Evolutionary conservation across 495 filamentous ascomycete genomes (phyloP), one percentile per base, ranked within the genome.

Genomic region (Penicillium herquei): DNA sequence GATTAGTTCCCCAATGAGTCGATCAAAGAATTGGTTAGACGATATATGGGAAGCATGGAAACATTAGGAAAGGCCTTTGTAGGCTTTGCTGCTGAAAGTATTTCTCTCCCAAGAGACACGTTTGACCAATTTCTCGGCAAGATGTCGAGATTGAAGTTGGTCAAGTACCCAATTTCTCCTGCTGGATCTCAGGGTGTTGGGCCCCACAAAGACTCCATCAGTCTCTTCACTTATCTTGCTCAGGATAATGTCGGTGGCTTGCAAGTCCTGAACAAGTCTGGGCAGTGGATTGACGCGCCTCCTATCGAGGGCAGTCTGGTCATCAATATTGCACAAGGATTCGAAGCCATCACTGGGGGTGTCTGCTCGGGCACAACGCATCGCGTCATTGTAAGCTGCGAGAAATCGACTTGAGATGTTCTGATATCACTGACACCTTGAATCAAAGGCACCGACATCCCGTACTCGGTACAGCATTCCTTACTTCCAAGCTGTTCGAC

Each of bases 111-210:
- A 0, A 53, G 76, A 0, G 75, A 78, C 31, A 90, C 91, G 3
- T 96, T 98, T 69, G 78, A 86, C 65, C 80, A 82, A 54, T 98
- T 95, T 78, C 94, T 89, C 71, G 91, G 95, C 54, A 69, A 76
- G 3, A 87, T 96, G 78, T 90, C 95, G 73, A 93, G 94, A 64
- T 75, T 96, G 39, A 98, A 98, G 67, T 89, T 96, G 52, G 84
- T 97, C 59, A 95, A 94, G 69, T 96, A 96, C 61, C 90, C 91
- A 0, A 87, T 87, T 63, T 72, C 83, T 0, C 51, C 65, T 8
- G 87, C 88, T 0, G 84, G 88, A 12, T 64, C 75, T 10, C 63
- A 84, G 66, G 91, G 91, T 16, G 91, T 96, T 0, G 91, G 92
- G 0, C 92, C 92, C 7, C 92, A 98, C 69, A 98, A 96, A 70